Evolutionary conservation across 345 rosid species (phyloP), one percentile per base, ranked within the genome.

Genomic region (Camelina sativa): DNA sequence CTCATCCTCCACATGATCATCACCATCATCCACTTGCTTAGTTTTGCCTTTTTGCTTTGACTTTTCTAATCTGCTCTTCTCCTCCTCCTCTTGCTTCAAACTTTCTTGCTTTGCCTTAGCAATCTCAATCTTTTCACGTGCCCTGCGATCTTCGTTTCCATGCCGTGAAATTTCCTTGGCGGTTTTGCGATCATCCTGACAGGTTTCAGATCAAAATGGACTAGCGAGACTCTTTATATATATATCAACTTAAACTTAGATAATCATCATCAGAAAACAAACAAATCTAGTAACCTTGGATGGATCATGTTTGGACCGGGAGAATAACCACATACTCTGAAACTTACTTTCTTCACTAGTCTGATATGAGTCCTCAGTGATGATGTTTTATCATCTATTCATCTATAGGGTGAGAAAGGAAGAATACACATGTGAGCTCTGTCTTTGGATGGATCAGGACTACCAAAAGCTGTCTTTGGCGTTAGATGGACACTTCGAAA

Each of bases 1-100:
- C 16, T 19, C 7, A 6, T 3, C 90, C 71, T 85, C 43, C 70
- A 82, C 51, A 74, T 84, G 88, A 82, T 82, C 63, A 66, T 23
- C 25, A 23, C 51, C 52, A 50, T 19, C 57, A 23, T 19, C 64
- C 47, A 37, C 47, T 19, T 60, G 65, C 30, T 38, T 19, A 6
- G 0, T 41, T 60, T 60, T 60, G 65, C 65, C 30, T 38, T 60
- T 60, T 7, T 60, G 1, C 32, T 53, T 22, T 53, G 76, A 62
- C 44, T 72, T 38, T 52, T 62, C 43, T 38, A 12, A 4, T 28
- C 70, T 58, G 41, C 35, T 51, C 20, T 6, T 30, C 40, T 6
- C 51, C 35, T 63, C 51, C 35, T 63, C 11, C 2, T 54, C 47
- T 32, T 55, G 5, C 52, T 46, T n/a, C 56, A 63, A 55, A 17